phyloP scores from a whole-genome alignment of 345 rosid genomes.

The Geranium brycei region DNA sequence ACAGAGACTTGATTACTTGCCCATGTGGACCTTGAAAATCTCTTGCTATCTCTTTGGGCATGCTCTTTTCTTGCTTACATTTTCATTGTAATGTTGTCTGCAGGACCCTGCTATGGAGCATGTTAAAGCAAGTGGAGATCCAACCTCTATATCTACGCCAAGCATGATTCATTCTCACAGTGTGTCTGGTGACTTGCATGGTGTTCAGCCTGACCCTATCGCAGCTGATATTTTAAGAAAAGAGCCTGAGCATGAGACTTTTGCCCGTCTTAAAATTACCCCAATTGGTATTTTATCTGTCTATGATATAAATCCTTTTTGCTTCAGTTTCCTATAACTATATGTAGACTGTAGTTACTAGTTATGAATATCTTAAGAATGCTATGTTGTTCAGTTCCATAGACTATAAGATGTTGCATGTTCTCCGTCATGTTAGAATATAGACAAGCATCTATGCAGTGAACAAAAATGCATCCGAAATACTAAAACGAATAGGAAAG shows the following conservation, averaged over 20 bases:
- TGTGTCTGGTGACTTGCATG: slow-evolving; percentile 90
- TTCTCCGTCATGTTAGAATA: background rate
- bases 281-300: slow-evolving; percentile 43
- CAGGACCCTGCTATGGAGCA: slow-evolving; percentile 11
- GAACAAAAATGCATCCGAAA: background rate
- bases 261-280: slow-evolving; percentile 63
- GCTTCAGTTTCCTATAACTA: background rate
- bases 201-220: slow-evolving; percentile 97
- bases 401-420: background rate
- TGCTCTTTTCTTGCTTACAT: background rate
- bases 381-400: background rate
- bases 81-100: background rate
- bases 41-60: background rate
- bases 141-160: slow-evolving; percentile 28
- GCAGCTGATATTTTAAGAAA: slow-evolving; percentile 96
- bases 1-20: background rate
- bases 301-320: background rate
- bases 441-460: background rate
- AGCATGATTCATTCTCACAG: slow-evolving; percentile 93
- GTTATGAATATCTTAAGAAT: no score
- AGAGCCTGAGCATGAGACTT: slow-evolving; percentile 96
- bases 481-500: no score
- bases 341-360: no score
- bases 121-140: slow-evolving; percentile 48
- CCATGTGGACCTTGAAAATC: background rate